Evolutionary conservation across 768 basidiomycete species (phyloP).

Genomic region (Lactarius psammicola): DNA sequence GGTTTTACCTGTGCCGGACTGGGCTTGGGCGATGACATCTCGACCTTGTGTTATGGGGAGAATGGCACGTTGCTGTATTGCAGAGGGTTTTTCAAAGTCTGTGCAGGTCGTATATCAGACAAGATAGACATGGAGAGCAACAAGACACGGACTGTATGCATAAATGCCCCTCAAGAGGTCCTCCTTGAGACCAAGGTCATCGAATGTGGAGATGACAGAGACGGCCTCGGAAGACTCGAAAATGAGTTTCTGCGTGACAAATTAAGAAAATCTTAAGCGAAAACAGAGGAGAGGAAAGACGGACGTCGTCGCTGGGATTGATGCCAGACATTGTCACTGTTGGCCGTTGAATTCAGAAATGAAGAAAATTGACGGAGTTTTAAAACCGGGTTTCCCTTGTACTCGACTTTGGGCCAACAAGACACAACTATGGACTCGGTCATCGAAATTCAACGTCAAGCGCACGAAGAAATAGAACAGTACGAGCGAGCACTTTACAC

Average conservation of each 20-base stretch:
- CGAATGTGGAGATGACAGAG: slow-evolving; percentile 84
- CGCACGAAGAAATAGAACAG: slow-evolving; percentile 93
- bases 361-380: slow-evolving; percentile 32
- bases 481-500: slow-evolving; percentile 86
- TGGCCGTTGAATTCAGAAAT: slow-evolving; percentile 42
- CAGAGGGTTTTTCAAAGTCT: slow-evolving; percentile 98
- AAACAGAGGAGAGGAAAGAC: slow-evolving; percentile 28
- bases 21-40: slow-evolving; percentile 98
- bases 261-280: slow-evolving; percentile 1
- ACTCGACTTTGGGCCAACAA: slow-evolving; percentile 5
- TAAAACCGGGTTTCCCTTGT: neutral
- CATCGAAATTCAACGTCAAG: slow-evolving; percentile 91
- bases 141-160: slow-evolving; percentile 78
- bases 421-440: slow-evolving; percentile 76
- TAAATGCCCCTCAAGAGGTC: slow-evolving; percentile 96
- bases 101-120: slow-evolving; percentile 11
- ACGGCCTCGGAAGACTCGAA: slow-evolving; percentile 95
- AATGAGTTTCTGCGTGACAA: slow-evolving; percentile 68
- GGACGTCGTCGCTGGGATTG: slow-evolving; percentile 82
- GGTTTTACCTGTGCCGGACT: slow-evolving; percentile 99
- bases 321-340: slow-evolving; percentile 70
- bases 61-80: slow-evolving; percentile 98
- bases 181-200: slow-evolving; percentile 89
- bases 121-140: slow-evolving; percentile 7
- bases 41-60: slow-evolving; percentile 92